phyloP scores from a whole-genome alignment of 305 asterid genomes.

The Fraxinus nigra region DNA sequence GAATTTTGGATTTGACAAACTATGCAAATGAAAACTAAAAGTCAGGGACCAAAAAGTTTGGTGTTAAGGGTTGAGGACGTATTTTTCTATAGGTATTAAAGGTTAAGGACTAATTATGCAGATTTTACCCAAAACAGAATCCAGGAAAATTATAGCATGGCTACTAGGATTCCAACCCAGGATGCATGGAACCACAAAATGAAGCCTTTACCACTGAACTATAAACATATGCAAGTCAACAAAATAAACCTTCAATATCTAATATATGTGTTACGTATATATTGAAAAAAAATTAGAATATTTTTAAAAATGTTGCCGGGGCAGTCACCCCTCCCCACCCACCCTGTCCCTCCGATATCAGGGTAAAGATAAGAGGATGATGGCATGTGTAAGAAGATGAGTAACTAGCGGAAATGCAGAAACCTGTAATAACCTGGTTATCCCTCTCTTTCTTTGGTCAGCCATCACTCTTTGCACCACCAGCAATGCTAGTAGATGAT shows the following conservation, averaged over 20 bases:
- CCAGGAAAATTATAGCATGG: background rate
- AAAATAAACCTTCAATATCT: background rate
- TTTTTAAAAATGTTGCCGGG: background rate
- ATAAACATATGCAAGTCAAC: background rate
- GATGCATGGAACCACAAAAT: background rate
- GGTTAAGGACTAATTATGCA: background rate
- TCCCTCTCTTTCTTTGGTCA: conserved; percentile 32
- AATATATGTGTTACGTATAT: background rate
- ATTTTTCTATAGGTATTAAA: background rate
- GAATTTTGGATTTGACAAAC: background rate
- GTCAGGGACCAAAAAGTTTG: background rate
- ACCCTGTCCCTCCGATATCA: background rate
- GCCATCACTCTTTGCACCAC: conserved; percentile 49
- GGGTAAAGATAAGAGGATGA: background rate
- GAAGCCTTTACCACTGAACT: background rate
- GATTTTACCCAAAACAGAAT: too few species aligned
- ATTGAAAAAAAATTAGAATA: background rate
- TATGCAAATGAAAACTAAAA: background rate
- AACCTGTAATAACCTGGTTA: conserved; percentile 8
- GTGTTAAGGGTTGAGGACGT: background rate
- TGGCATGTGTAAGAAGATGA: background rate
- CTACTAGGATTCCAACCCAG: background rate
- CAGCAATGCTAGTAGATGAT: conserved; percentile 70
- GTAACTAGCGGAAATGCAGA: conserved; percentile 18
- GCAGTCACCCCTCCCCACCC: background rate